Evolutionary conservation across 495 filamentous ascomycete genomes (phyloP), one percentile per base, ranked within the genome.

Genomic region (Pyrenopolyporus hunteri): DNA sequence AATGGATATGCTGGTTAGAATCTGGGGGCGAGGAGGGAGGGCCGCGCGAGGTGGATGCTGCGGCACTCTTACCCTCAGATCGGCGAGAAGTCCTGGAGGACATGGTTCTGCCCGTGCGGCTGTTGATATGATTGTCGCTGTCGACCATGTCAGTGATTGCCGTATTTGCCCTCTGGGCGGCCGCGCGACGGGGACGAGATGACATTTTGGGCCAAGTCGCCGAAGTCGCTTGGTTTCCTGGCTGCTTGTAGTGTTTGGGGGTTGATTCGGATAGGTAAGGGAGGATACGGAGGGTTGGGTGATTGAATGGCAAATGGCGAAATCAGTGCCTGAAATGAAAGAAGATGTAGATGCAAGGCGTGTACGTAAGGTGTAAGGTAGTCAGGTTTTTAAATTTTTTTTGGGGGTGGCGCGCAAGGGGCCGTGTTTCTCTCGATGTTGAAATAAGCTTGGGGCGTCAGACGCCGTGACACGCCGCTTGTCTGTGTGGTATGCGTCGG

Each of bases 1-100:
- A 77, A 70, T 85, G 84, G 49, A 93, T 83, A 56, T 89, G 87
- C 72, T 82, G 83, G 57, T 77, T 80, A 31, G 76, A 75, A 57
- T 84, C 82, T 67, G 80, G 82, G 48, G 83, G 68, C 25, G 84
- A 83, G 11, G 78, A 78, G 29, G 83, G 75, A 23, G 78, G 74
- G 50, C 80, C 83, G 71, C 82, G 83, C 63, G 82, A 80, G 44
- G 85, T 76, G 16, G 84, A 83, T 58, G 78, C 72, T 42, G 48
- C 72, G 58, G 72, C 74, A 56, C 63, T 75, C 57, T 71, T 70
- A 44, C 74, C 78, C 45, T 78, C 79, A 2, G 77, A 75, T 57
- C 80, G 78, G 54, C 79, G 79, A 55, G 76, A 69, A 56, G 66
- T 64, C 50, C 79, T 78, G 37, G 79, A 76, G 33, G 80, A 75